Evolutionary conservation across 1,284 basidiomycete genomes (phyloP).

Genomic region (Peniophora sp.): DNA sequence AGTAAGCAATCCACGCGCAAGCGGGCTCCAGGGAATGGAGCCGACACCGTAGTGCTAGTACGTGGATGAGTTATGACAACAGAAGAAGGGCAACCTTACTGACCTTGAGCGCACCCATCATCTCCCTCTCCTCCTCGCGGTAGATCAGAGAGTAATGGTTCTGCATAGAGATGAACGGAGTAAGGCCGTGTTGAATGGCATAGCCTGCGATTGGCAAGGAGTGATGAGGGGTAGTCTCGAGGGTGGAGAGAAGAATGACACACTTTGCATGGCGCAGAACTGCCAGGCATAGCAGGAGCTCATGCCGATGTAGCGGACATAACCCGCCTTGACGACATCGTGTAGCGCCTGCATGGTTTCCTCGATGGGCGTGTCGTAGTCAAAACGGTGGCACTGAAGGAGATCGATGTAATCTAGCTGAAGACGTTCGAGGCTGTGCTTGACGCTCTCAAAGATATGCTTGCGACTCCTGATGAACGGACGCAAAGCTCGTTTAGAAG

Average conservation of each 20-base stretch:
- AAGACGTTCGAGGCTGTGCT: conserved; percentile 56
- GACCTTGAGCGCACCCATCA: conserved; percentile 21
- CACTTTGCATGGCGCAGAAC: conserved; percentile 21
- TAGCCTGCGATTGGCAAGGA: conserved; percentile 14
- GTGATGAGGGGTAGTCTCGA: not conserved
- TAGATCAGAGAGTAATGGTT: conserved; percentile 26
- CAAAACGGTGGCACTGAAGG: conserved; percentile 45
- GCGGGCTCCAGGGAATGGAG: conserved; percentile 19
- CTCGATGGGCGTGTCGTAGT: conserved; percentile 24
- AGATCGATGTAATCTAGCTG: conserved; percentile 68
- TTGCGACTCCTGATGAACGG: conserved; percentile 13
- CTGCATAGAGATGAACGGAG: conserved; percentile 34
- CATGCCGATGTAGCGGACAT: conserved; percentile 33
- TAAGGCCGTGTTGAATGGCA: conserved; percentile 20
- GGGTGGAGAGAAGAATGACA: conserved; percentile 2
- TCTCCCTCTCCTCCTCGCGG: conserved; percentile 29
- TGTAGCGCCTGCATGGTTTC: conserved; percentile 35
- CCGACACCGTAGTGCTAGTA: conserved; percentile 13
- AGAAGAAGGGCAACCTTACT: not conserved
- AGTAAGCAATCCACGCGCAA: conserved; percentile 16
- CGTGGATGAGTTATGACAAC: not conserved
- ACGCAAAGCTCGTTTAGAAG: conserved; percentile 3
- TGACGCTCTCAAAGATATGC: conserved; percentile 71
- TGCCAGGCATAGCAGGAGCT: conserved; percentile 26
- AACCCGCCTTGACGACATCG: conserved; percentile 30